A percentile compares a stretch with the other conserved stretches of the same genome.
Evolutionary conservation across 208 protist genomes (phyloP).

Genomic region (Borovskyia barvae): DNA sequence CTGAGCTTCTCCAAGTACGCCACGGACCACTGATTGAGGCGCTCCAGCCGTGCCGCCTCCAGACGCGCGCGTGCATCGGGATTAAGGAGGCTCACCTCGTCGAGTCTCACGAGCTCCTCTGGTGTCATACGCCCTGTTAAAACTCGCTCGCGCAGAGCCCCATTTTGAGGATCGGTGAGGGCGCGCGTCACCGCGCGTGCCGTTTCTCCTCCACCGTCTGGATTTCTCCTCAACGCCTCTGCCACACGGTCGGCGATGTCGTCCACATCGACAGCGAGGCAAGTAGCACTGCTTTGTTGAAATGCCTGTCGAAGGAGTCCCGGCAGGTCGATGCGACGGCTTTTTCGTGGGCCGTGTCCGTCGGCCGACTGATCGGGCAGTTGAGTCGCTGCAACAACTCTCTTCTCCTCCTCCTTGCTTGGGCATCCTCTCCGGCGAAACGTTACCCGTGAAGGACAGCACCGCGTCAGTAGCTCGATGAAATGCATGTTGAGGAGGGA

Average conservation of each 20-base stretch:
- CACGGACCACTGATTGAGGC: conserved; percentile 48
- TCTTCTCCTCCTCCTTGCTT: no score
- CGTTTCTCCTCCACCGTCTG: conserved; percentile 30
- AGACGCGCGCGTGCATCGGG: conserved; percentile 20
- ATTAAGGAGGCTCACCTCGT: conserved; percentile 49
- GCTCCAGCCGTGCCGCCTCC: conserved; percentile 29
- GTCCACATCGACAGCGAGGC: conserved; percentile 1
- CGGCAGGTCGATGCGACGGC: conserved; percentile 7
- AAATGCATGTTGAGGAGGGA: conserved; percentile 10
- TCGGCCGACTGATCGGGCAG: no score
- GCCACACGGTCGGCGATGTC: conserved; percentile 22
- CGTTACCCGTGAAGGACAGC: conserved; percentile 8
- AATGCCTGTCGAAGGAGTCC: conserved; percentile 19
- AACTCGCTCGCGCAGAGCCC: conserved; percentile 31
- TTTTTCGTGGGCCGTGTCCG: no score
- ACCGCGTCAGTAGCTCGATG: conserved; percentile 4
- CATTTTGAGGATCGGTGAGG: conserved; percentile 55
- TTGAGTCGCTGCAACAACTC: no score
- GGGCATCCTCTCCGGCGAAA: no score
- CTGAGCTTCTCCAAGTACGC: conserved; percentile 39
- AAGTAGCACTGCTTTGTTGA: background rate
- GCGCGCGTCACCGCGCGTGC: conserved; percentile 35
- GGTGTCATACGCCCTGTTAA: conserved; percentile 24
- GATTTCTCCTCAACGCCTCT: conserved; percentile 14
- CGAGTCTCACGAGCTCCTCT: conserved; percentile 27